Evolutionary conservation across 2,329 filamentous ascomycete species (phyloP), one percentile per base, ranked within the genome.

Genomic region (Davidsoniella virescens): DNA sequence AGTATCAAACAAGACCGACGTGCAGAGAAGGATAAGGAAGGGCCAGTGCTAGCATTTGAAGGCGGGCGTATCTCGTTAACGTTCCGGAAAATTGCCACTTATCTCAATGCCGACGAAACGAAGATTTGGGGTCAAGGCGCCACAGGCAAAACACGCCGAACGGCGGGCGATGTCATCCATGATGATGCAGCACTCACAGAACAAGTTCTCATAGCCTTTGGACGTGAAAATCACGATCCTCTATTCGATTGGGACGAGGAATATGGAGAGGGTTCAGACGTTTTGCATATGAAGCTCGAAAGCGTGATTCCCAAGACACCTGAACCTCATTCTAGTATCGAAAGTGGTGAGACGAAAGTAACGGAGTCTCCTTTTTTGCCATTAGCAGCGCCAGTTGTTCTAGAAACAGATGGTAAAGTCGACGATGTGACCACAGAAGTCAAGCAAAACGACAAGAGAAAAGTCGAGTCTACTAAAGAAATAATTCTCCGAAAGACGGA

Each of bases 121-220:
- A 66, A 66, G 2, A 94, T 98, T 50, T 96, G 88, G 90, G 92
- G 92, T 12, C 88, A 95, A 64, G 92, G 92, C 2, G 90, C 88
- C 0, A 77, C 74, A 0, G 69, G 68, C 5, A 94, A 94, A 65
- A 70, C 67, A 0, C 70, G 70, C 20, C 69, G 70, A 0, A 65
- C 69, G 0, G 87, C 87, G 0, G 66, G 67, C 1, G 58, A 67
- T 0, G 79, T 93, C 9, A 63, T 87, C 50, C 86, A 86, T 55
- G 85, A 82, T 0, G 75, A 85, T 55, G 73, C 1, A 64, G 69
- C 3, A 76, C 84, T 59, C n/a, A 79, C 80, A 0, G 70, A 84
- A 44, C 66, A 65, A 43, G 75, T 98, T 68, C 71, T 96, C 40
- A 70, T 69, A 49, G 86, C 84, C 0, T 96, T 98, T 64, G 84